A percentile compares a stretch with the other conserved stretches of the same genome.
These are phyloP conservation scores for Yamadazyma dendronema DNA, from an alignment of 1,139 yeast species.

Conservation along the genomic window DNA sequence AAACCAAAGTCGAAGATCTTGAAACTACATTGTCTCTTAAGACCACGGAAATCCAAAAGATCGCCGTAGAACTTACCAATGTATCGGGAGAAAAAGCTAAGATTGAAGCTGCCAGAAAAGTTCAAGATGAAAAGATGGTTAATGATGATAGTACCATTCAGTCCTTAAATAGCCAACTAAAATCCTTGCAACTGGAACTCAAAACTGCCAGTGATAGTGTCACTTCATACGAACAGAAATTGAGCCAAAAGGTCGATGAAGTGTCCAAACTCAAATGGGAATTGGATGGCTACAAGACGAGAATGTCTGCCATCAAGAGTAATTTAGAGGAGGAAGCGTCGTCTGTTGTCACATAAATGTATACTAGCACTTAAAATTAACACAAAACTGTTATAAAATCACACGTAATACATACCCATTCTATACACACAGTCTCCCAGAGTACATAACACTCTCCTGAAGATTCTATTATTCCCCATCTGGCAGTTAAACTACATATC, in stretches of 20 bases:
- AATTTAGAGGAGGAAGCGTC: constrained; percentile 2
- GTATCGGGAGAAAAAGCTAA: background rate
- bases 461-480: too few relatives aligned
- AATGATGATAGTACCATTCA: constrained; percentile 3
- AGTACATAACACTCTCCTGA: too few relatives aligned
- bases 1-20: background rate
- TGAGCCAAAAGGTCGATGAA: background rate
- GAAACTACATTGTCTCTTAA: background rate
- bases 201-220: background rate
- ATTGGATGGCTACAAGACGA: constrained; percentile 1
- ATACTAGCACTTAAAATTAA: too few relatives aligned
- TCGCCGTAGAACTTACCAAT: background rate
- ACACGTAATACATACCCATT: too few relatives aligned
- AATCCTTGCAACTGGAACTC: background rate
- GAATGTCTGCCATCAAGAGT: constrained; percentile 1
- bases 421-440: too few relatives aligned
- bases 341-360: background rate
- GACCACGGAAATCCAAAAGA: background rate
- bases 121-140: constrained; percentile 11
- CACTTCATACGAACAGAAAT: background rate
- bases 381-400: too few relatives aligned
- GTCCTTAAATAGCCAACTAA: background rate
- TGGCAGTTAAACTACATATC: too few relatives aligned
- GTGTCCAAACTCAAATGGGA: background rate
- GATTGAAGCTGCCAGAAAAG: constrained; percentile 7